Conservation (phyloP, 2,329 filamentous ascomycete species). For the Monilinia aucupariae region DNA sequence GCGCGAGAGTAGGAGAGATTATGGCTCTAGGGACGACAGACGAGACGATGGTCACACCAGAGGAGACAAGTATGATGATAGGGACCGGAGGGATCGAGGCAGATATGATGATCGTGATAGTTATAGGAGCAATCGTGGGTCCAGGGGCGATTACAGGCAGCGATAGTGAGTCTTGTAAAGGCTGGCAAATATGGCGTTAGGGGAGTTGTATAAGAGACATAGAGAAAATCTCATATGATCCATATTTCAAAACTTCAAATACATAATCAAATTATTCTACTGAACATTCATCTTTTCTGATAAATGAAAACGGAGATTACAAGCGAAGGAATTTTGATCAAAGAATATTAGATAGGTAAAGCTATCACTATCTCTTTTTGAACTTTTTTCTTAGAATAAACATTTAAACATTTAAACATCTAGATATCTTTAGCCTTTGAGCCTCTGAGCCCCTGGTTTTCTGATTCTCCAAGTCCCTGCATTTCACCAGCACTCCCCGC, state of each 20-base stretch:
- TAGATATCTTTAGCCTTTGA: no score
- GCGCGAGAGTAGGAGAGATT: conserved; percentile 22
- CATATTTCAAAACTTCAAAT: background rate
- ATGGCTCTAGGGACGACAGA: conserved; percentile 20
- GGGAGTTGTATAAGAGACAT: background rate
- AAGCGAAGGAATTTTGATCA: background rate
- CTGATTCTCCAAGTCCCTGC: no score
- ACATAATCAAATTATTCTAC: background rate
- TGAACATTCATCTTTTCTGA: background rate
- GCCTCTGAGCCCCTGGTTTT: no score
- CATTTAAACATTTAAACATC: background rate
- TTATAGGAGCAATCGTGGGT: background rate
- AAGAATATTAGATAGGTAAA: background rate
- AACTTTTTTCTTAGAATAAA: no score
- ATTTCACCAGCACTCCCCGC: no score
- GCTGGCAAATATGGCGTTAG: conserved; percentile 1
- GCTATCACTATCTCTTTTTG: no score
- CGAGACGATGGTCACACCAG: conserved; percentile 25
- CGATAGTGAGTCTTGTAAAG: background rate
- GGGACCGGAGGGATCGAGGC: conserved; percentile 23
- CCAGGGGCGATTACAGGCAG: conserved; percentile 13
- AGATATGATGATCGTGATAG: conserved; percentile 24
- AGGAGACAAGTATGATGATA: conserved; percentile 24
- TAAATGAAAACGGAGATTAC: background rate
- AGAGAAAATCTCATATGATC: background rate